Conservation (phyloP, 805 yeast species). For the Saccharomyces mikatae region DNA sequence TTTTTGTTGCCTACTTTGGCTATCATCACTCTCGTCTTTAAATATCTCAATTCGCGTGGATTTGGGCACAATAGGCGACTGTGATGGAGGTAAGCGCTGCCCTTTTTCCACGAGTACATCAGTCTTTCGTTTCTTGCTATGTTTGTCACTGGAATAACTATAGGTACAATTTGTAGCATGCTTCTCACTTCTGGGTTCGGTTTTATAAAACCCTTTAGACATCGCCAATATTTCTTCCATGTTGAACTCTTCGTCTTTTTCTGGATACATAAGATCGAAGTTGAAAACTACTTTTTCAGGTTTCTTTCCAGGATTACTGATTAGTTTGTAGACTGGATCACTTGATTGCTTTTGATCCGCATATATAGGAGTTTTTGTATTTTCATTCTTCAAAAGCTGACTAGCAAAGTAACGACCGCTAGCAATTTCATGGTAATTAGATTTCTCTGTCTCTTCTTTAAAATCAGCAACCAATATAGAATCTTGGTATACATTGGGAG, state of each 20-base stretch:
- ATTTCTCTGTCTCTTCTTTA: not conserved
- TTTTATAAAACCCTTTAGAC: constrained; percentile 38
- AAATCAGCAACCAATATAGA: not conserved
- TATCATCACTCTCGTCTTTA: not conserved
- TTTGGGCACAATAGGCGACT: not conserved
- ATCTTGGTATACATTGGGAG: not conserved
- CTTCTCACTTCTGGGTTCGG: constrained; percentile 55
- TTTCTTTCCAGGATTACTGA: constrained; percentile 47
- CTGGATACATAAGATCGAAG: constrained; percentile 42
- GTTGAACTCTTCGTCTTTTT: constrained; percentile 38
- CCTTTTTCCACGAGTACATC: not conserved
- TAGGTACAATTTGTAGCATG: constrained; percentile 37
- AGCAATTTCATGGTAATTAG: constrained; percentile 1
- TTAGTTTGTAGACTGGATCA: constrained; percentile 39
- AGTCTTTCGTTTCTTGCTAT: not conserved
- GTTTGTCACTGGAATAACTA: not conserved
- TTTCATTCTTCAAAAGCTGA: constrained; percentile 5
- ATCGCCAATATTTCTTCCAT: constrained; percentile 56
- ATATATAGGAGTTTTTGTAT: constrained; percentile 32
- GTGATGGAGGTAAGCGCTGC: not conserved
- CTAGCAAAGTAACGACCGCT: not conserved
- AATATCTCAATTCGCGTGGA: not conserved
- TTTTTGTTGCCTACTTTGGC: not conserved
- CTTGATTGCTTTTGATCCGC: constrained; percentile 32
- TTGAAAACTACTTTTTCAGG: constrained; percentile 53